Evolutionary conservation across 1,139 yeast species (phyloP).

Genomic region (Torulaspora globosa): DNA sequence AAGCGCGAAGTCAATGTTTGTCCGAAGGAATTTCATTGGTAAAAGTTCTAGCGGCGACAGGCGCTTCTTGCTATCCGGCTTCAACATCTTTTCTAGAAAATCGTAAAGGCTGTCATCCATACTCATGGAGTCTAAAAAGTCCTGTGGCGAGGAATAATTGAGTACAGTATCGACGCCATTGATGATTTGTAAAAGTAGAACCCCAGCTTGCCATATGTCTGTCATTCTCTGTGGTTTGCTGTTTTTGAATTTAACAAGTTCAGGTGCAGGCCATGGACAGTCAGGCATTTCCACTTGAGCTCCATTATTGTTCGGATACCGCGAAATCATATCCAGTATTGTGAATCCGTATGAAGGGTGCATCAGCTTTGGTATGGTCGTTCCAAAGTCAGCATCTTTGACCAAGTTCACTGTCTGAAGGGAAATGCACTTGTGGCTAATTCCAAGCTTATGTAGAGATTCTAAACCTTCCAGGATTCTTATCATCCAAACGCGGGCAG

Average conservation of each 20-base stretch:
- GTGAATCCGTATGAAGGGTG: constrained; percentile 70
- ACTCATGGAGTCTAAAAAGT: constrained; percentile 50
- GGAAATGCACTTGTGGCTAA: constrained; percentile 66
- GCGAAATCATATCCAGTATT: constrained; percentile 54
- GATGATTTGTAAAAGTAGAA: constrained; percentile 66
- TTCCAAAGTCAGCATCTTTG: constrained; percentile 49
- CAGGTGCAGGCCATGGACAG: constrained; percentile 76
- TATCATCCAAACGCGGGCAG: constrained; percentile 85
- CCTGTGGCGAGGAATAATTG: constrained; percentile 57
- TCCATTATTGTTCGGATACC: constrained; percentile 44
- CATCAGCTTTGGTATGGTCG: constrained; percentile 56
- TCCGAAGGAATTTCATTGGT: constrained; percentile 75
- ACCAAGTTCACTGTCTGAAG: constrained; percentile 56
- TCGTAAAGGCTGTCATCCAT: constrained; percentile 58
- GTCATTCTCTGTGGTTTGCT: constrained; percentile 64
- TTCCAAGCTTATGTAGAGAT: constrained; percentile 72
- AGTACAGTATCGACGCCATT: constrained; percentile 56
- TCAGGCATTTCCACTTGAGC: constrained; percentile 25
- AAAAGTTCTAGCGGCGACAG: constrained; percentile 79
- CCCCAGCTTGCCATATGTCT: constrained; percentile 92
- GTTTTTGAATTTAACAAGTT: constrained; percentile 43
- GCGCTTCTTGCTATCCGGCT: constrained; percentile 62
- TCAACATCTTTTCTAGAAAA: constrained; percentile 63
- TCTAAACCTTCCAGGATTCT: constrained; percentile 84
- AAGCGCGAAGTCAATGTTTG: constrained; percentile 47